Evolutionary conservation across 129 eudicot species (phyloP).

Genomic region (Tagetes patula): DNA sequence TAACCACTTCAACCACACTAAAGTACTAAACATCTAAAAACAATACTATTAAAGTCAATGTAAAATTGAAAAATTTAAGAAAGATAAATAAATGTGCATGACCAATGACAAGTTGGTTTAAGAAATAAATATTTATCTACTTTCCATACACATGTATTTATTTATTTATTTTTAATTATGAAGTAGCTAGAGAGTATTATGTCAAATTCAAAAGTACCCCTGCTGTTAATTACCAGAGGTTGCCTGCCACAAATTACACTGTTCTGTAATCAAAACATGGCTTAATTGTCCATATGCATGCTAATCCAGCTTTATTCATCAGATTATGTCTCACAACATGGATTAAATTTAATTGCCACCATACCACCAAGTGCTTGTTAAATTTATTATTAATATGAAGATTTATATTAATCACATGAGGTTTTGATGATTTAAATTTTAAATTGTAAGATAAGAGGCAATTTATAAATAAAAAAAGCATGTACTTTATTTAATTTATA

Average conservation of each 20-base stretch:
- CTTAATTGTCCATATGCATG: slow-evolving; percentile 37
- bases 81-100: too few species aligned
- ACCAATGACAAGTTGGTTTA: too few species aligned
- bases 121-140: slow-evolving; percentile 11
- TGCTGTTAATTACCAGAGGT: slow-evolving; percentile 28
- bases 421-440: too few species aligned
- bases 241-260: slow-evolving; percentile 34
- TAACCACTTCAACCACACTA: too few species aligned
- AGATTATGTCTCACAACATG: slow-evolving; percentile 38
- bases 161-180: slow-evolving; percentile 16
- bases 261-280: slow-evolving; percentile 37
- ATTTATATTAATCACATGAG: too few species aligned
- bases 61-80: too few species aligned
- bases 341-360: slow-evolving; percentile 26
- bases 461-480: too few species aligned
- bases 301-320: slow-evolving; percentile 39
- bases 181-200: slow-evolving; percentile 18
- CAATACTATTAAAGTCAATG: too few species aligned
- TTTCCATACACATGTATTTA: slow-evolving; percentile 30
- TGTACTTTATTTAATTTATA: too few species aligned
- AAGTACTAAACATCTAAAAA: too few species aligned
- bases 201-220: slow-evolving; percentile 32
- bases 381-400: not conserved
- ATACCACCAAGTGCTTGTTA: slow-evolving; percentile 4
- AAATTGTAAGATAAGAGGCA: too few species aligned